A percentile compares a stretch with the other conserved stretches of the same genome.
These are phyloP conservation scores for Pseudonectria foliicola DNA, from an alignment of 2,329 filamentous ascomycete species.

Conservation along the genomic window DNA sequence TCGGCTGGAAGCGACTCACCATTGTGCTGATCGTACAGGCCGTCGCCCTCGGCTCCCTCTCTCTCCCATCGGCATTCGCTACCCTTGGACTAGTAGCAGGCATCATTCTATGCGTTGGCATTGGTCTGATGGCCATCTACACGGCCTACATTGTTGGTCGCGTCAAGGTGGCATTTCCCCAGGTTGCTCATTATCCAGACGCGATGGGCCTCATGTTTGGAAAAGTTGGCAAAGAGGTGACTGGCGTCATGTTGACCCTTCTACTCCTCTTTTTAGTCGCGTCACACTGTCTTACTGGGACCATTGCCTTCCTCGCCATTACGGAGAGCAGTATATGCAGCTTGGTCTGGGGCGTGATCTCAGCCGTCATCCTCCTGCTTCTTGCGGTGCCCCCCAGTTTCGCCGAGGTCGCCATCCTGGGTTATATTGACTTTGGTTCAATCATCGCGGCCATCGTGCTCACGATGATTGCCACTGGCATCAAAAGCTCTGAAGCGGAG, in stretches of 20 bases:
- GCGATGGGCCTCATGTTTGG: conserved; percentile 53
- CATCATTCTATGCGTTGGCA: conserved; percentile 23
- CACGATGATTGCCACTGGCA: conserved; percentile 53
- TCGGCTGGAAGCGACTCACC: conserved; percentile 4
- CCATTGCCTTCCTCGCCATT: conserved; percentile 54
- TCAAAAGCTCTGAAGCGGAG: conserved; percentile 19
- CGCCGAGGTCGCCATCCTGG: conserved; percentile 30
- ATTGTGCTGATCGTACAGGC: conserved; percentile 3
- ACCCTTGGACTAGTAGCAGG: conserved; percentile 18
- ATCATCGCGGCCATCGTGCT: conserved; percentile 48
- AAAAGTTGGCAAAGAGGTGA: conserved; percentile 45
- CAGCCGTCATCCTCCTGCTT: conserved; percentile 27
- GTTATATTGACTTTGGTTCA: conserved; percentile 5
- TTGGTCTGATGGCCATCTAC: conserved; percentile 31
- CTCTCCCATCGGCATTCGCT: conserved; percentile 4
- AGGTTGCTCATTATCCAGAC: conserved; percentile 54
- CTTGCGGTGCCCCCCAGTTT: conserved; percentile 32
- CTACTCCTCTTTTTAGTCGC: conserved; percentile 58
- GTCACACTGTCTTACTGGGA: conserved; percentile 57
- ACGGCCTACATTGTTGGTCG: conserved; percentile 30
- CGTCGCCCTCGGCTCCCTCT: conserved; percentile 5
- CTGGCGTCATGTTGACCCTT: conserved; percentile 48
- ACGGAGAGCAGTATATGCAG: conserved; percentile 41
- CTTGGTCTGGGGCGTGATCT: conserved; percentile 28
- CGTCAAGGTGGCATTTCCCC: conserved; percentile 35